Evolutionary conservation across 1,139 yeast genomes (phyloP), one percentile per base, ranked within the genome.

Genomic region (Yamadazyma membranifaciens): DNA sequence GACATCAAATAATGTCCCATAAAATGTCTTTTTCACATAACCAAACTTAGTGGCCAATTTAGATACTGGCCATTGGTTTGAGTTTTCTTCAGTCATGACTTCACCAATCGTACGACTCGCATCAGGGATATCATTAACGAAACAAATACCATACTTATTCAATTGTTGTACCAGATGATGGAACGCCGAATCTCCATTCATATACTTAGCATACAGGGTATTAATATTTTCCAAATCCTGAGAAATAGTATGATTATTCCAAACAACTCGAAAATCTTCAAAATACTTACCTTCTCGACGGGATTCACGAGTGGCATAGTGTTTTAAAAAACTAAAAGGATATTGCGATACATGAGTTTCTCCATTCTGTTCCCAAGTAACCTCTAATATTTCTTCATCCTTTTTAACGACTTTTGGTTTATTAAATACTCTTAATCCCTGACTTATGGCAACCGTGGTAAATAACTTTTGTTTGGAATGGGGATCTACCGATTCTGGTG

Each of bases 1-100:
- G 5, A 86, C 92, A 54, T 86, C 87, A 65, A 87, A 87, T 3
- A 82, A 67, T 2, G 78, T 71, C 1, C 95, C 95, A 54, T 85
- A 85, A 51, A 87, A 83, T 0, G 95, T 86, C 45, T 75, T 70
- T 51, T 82, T 83, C 43, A 86, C 69, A 49, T 85, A 85, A 0
- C 94, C 94, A 42, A 85, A 80, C 43, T 74, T 68, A 36, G 67
- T 61, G 9, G 87, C 92, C 34, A 87, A 63, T 29, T 59, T 49
- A 13, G 64, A 55, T 2, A 72, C 71, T 3, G 77, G 77, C 77
- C 77, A 72, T 16, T 54, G 42, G 1, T 37, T 11, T 7, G 60
- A 46, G 43, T 72, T 70, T 2, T 50, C 57, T 33, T 67, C 73
- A 39, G 36, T 56, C 60, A 60, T 52, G 3, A 39, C 28, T 9